Base-by-base conservation (phyloP, 1,284 basidiomycete species). In the Cutaneotrichosporon sp. region DNA sequence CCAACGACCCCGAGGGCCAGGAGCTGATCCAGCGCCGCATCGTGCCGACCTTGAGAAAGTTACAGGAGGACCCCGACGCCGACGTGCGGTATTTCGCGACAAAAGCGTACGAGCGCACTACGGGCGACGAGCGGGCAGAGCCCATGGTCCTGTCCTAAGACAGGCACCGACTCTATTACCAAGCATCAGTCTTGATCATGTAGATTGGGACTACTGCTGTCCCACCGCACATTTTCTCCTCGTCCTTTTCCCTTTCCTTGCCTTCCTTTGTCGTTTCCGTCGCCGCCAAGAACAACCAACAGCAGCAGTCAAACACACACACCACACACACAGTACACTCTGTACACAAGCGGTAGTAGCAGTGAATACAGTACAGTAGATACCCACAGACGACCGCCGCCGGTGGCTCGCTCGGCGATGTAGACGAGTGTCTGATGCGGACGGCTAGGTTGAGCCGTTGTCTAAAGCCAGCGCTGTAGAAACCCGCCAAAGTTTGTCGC, bases 1-100 rank as follows among this genome's bases (percentile, higher is more conserved):
- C 73, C 22, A 79, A 79, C 26, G 75, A 77, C 30, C 76, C 84
- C 3, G 88, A 90, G 54, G 93, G 92, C 9, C 81, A 80, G 56
- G 82, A 85, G 61, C 80, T 94, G 52, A 80, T 87, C 41, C 80
- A 81, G 63, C 79, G 84, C 64, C 84, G 84, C 72, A 83, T 97
- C 62, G 72, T 88, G 18, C 91, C 93, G 22, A 83, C 84, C 14
- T 76, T 98, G 61, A 87, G 93, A 64, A 87, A 86, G 68, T 82
- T 94, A 73, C 87, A 89, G 78, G 86, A 85, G 63, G 96, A 99
- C 72, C 76, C 79, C 47, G 96, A 99, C 75, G 91, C 93, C 12
- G 96, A 99, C 77, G 96, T 99, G 52, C 83, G 91, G 66, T 75
- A 65, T 61, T 76, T 74, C 57, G 70, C 74, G 20, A 68, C 68